phyloP scores from a whole-genome alignment of 441 rosid species.

The Populus hybrid region DNA sequence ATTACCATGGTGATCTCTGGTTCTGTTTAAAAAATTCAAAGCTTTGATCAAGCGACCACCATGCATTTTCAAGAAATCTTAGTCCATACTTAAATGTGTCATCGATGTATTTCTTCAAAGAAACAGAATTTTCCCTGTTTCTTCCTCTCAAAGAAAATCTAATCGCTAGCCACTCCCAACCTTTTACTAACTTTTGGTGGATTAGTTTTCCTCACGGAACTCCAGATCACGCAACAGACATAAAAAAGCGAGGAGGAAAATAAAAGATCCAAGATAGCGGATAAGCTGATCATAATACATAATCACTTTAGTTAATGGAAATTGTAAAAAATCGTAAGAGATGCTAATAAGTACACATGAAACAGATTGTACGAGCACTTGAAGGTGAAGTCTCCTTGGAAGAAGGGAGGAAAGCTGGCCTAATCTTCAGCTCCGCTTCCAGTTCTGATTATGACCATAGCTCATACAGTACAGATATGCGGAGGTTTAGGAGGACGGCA shows the following conservation, averaged over 20 bases:
- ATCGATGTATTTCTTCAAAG: too few species aligned
- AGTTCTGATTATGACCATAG: not conserved
- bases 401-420: conserved; percentile 20
- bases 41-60: not conserved
- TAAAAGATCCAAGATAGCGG: not conserved
- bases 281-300: not conserved
- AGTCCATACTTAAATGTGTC: too few species aligned
- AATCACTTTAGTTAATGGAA: not conserved
- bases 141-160: too few species aligned
- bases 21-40: not conserved
- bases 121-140: too few species aligned
- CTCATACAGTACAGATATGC: not conserved
- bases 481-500: not conserved
- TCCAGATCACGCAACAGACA: too few species aligned
- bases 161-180: not conserved
- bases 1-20: not conserved
- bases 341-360: not conserved
- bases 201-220: too few species aligned
- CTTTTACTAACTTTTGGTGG: not conserved
- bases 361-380: conserved; percentile 77
- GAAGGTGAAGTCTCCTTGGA: conserved; percentile 68
- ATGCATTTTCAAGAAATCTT: not conserved
- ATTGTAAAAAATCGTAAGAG: not conserved
- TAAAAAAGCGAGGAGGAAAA: too few species aligned
- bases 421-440: not conserved